Evolutionary conservation across 2,329 filamentous ascomycete genomes (phyloP).

Genomic region (Aaosphaeria arxii): DNA sequence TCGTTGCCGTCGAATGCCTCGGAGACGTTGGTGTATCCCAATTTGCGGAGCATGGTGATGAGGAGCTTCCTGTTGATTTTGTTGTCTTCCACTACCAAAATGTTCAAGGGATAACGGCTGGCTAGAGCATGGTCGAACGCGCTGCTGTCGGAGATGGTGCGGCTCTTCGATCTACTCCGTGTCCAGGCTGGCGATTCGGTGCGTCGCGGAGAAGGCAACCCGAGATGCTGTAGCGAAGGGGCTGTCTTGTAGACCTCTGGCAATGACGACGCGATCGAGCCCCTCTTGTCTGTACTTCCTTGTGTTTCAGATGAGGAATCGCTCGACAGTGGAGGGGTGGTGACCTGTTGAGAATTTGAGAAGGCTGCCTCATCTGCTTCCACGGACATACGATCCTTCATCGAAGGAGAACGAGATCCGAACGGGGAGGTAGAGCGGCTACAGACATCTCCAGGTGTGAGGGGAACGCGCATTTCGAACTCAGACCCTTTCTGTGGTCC

Average conservation of each 20-base stretch:
- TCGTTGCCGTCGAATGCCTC: constrained; percentile 68
- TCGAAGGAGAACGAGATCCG: constrained; percentile 41
- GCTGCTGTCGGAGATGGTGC: constrained; percentile 19
- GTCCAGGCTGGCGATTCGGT: constrained; percentile 25
- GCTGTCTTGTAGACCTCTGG: constrained; percentile 4
- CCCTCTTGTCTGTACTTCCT: constrained; percentile 4
- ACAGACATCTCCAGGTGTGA: constrained; percentile 51
- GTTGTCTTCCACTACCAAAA: constrained; percentile 72
- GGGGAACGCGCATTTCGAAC: constrained; percentile 65
- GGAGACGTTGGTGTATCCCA: constrained; percentile 62
- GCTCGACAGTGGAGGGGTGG: constrained; percentile 25
- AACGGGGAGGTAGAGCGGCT: constrained; percentile 52
- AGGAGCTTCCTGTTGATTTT: constrained; percentile 67
- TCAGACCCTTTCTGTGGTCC: constrained; percentile 62
- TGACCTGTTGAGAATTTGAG: constrained; percentile 15
- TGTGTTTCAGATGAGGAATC: constrained; percentile 5
- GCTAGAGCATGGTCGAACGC: constrained; percentile 57
- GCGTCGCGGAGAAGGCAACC: constrained; percentile 26
- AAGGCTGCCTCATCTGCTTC: constrained; percentile 23
- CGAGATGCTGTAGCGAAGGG: constrained; percentile 10
- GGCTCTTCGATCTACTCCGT: constrained; percentile 13
- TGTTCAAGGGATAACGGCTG: constrained; percentile 60
- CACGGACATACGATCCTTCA: constrained; percentile 24
- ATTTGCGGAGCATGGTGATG: constrained; percentile 63
- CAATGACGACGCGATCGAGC: constrained; percentile 1